Base-by-base conservation (phyloP, 2,329 filamentous ascomycete species). In the Aspergillus costaricaensis region DNA sequence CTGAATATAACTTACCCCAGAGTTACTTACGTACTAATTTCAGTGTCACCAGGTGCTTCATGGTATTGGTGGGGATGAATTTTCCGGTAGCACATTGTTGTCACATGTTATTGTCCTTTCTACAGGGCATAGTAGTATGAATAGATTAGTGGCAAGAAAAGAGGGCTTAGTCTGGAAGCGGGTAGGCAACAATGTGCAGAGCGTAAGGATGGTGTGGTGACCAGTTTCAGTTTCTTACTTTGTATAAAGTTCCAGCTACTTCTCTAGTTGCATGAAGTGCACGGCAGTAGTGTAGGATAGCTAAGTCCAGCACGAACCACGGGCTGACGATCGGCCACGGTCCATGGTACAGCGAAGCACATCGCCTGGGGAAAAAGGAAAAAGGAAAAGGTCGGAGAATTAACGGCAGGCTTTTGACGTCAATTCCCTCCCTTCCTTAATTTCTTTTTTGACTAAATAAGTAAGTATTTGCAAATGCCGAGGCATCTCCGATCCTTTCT, bases 261-360 rank as follows among this genome's bases (percentile, higher is more conserved):
- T 3, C 8, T 49, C n/a, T 25, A 30, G 44, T 27, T 49, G 44
- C 44, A 49, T 49, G 44, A 25, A 25, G 39, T 43, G 39, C 39
- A 17, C 39, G 15, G 39, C 39, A 43, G 39, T 49, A 27, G 27
- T 12, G 44, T 48, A 14, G 44, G 5, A 49, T 44, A 44, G 41
- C 41, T 44, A 53, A 32, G n/a, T 38, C 52, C 25, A 47, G 53
- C 53, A 55, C 39, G 39, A 55, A 55, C 53, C 53, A 55, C 43
- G 41, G 53, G 39, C 19, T 55, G 53, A 47, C 30, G 53, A 55
- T 55, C 53, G 39, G 39, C 53, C 53, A 55, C 53, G 41, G 53
- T 55, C 53, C 53, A 43, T 55, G 53, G 53, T 30, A 47, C 47
- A 27, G 7, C 12, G 17, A 12, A 7, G 23, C 47, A 5, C 25